These are phyloP conservation scores for Solanum pinnatisectum DNA, from an alignment of 257 asterid genomes.

Conservation along the genomic window DNA sequence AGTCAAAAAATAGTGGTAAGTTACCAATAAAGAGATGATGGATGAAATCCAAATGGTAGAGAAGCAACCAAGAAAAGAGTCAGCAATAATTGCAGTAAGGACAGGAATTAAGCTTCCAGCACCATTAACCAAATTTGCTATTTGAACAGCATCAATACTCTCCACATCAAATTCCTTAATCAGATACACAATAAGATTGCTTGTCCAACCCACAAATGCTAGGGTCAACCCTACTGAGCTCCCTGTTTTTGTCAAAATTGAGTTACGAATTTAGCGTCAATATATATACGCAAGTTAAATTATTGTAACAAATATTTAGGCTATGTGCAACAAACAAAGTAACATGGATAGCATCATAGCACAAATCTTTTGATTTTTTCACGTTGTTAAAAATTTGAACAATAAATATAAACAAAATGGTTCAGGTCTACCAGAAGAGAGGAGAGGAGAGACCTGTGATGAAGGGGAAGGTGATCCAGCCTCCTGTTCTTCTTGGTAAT, in stretches of 20 bases:
- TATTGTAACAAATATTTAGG: not conserved
- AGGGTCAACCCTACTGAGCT: slow-evolving; percentile 20
- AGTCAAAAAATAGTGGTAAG: no score
- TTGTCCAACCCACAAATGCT: slow-evolving; percentile 25
- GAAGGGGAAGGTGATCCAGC: slow-evolving; percentile 16
- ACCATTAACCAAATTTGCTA: slow-evolving; percentile 21
- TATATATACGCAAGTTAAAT: not conserved
- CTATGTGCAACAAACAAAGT: no score
- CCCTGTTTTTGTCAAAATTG: slow-evolving; percentile 13
- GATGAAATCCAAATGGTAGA: slow-evolving; percentile 40
- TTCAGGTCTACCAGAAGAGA: not conserved
- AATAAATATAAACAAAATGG: no score
- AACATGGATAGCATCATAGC: not conserved
- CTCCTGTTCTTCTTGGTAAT: not conserved
- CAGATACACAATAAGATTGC: slow-evolving; percentile 37
- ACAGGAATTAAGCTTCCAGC: slow-evolving; percentile 24
- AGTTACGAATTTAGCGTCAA: not conserved
- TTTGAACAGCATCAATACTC: slow-evolving; percentile 28
- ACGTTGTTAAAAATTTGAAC: not conserved
- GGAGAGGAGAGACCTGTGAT: not conserved
- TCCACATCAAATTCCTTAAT: slow-evolving; percentile 26
- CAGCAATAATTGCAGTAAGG: slow-evolving; percentile 36
- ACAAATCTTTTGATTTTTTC: not conserved
- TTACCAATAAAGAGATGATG: slow-evolving; percentile 33
- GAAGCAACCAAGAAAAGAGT: slow-evolving; percentile 39